These are phyloP conservation scores for Alternaria arborescens DNA, from an alignment of 2,329 filamentous ascomycete species.

Conservation along the genomic window DNA sequence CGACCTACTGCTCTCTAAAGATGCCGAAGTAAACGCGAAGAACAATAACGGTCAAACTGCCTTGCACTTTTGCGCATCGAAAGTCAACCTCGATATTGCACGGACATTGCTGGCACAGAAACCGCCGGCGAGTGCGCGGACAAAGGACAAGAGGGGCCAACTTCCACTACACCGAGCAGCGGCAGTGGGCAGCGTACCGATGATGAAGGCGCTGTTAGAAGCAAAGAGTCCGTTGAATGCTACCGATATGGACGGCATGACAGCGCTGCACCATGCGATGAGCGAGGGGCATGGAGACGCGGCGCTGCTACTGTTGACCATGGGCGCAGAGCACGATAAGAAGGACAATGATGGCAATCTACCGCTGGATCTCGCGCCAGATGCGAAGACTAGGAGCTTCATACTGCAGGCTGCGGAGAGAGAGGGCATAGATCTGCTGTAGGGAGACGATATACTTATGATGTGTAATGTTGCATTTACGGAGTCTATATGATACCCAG, in stretches of 20 bases:
- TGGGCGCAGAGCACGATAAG: slow-evolving; percentile 83
- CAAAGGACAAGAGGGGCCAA: slow-evolving; percentile 88
- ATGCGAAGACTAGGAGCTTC: slow-evolving; percentile 82
- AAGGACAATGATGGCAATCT: slow-evolving; percentile 74
- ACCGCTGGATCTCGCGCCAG: slow-evolving; percentile 84
- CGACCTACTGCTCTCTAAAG: slow-evolving; percentile 71
- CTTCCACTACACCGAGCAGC: slow-evolving; percentile 91
- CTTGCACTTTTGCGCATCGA: slow-evolving; percentile 90
- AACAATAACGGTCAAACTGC: slow-evolving; percentile 80
- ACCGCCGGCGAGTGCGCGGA: slow-evolving; percentile 71
- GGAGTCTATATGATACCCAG: slow-evolving; percentile 24
- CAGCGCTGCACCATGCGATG: slow-evolving; percentile 86
- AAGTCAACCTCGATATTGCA: slow-evolving; percentile 83
- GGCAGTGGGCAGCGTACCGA: slow-evolving; percentile 86
- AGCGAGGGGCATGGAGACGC: slow-evolving; percentile 81
- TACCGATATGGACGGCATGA: slow-evolving; percentile 82
- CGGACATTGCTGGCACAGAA: slow-evolving; percentile 77
- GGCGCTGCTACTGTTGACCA: slow-evolving; percentile 81
- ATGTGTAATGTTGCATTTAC: slow-evolving; percentile 10
- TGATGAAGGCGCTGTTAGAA: slow-evolving; percentile 81
- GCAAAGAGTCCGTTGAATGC: slow-evolving; percentile 83
- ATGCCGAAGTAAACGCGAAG: slow-evolving; percentile 76
- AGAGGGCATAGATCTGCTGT: slow-evolving; percentile 76
- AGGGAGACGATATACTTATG: slow-evolving; percentile 3
- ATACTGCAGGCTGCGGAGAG: slow-evolving; percentile 80